Conservation (phyloP, 2,329 filamentous ascomycete species). For the Aspergillus candidus region DNA sequence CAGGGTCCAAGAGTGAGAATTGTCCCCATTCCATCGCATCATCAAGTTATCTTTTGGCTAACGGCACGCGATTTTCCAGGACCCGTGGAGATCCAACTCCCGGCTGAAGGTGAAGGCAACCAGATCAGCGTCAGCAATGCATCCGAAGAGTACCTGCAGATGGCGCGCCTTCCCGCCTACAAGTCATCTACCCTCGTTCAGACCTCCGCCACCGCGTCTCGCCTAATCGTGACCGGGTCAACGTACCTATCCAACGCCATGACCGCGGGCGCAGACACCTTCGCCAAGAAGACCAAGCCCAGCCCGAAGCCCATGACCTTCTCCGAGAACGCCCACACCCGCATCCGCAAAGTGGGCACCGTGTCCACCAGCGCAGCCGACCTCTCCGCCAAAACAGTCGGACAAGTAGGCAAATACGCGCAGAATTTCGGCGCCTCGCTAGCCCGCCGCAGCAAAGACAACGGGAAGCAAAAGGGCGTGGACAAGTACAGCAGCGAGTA, state of each 20-base stretch:
- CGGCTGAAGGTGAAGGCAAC: conserved; percentile 42
- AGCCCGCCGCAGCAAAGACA: conserved; percentile 56
- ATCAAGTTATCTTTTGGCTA: not conserved
- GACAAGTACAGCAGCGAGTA: conserved; percentile 63
- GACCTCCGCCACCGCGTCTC: conserved; percentile 79
- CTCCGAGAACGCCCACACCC: conserved; percentile 73
- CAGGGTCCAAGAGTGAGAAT: conserved; percentile 79
- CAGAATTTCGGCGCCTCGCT: conserved; percentile 82
- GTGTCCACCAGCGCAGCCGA: conserved; percentile 73
- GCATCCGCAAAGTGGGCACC: conserved; percentile 83
- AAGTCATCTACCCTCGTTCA: conserved; percentile 79
- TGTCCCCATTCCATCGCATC: not conserved
- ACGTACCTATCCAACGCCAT: conserved; percentile 72
- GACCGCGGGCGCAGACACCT: conserved; percentile 69
- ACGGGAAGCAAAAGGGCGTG: conserved; percentile 51
- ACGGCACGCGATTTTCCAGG: conserved; percentile 26
- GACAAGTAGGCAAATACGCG: conserved; percentile 72
- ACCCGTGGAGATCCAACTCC: conserved; percentile 45
- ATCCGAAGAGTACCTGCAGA: conserved; percentile 59
- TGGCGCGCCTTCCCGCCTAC: conserved; percentile 85
- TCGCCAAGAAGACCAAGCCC: conserved; percentile 74
- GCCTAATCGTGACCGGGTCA: conserved; percentile 84
- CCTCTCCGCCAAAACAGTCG: conserved; percentile 78
- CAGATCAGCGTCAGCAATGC: conserved; percentile 44
- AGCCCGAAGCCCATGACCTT: conserved; percentile 79